These are phyloP conservation scores for Naegleria gruberi DNA, from an alignment of 208 protist genomes.

Conservation along the genomic window DNA sequence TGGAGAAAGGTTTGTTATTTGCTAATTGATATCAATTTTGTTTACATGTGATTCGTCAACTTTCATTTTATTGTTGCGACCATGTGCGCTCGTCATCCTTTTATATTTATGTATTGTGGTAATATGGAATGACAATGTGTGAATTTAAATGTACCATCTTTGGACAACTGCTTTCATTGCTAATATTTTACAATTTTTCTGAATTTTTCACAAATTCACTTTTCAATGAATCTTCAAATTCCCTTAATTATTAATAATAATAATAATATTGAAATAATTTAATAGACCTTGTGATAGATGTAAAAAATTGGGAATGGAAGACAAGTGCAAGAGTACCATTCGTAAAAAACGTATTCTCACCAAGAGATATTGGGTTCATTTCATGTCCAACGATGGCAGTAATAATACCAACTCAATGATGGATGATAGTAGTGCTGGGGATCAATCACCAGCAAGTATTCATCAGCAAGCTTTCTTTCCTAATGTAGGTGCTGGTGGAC, in stretches of 20 bases:
- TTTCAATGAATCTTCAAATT: too few species aligned
- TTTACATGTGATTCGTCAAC: neutral
- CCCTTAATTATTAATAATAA: too few species aligned
- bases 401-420: neutral
- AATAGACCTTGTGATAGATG: conserved; percentile 18
- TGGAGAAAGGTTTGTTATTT: conserved; percentile 1
- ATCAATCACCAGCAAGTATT: neutral
- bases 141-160: too few species aligned
- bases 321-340: neutral
- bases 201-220: too few species aligned
- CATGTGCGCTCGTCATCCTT: too few species aligned
- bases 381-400: neutral
- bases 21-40: too few species aligned
- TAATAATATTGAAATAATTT: too few species aligned
- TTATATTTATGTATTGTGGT: too few species aligned
- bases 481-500: neutral
- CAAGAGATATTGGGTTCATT: neutral
- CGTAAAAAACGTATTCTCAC: neutral
- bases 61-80: too few species aligned
- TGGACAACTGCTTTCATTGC: too few species aligned
- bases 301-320: neutral
- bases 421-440: neutral
- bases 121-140: too few species aligned
- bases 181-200: too few species aligned
- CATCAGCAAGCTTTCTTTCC: neutral